Percentiles rank a stretch among this genome's conserved stretches.
phyloP scores from a whole-genome alignment of 306 rosid species.

The Oemleria cerasiformis region DNA sequence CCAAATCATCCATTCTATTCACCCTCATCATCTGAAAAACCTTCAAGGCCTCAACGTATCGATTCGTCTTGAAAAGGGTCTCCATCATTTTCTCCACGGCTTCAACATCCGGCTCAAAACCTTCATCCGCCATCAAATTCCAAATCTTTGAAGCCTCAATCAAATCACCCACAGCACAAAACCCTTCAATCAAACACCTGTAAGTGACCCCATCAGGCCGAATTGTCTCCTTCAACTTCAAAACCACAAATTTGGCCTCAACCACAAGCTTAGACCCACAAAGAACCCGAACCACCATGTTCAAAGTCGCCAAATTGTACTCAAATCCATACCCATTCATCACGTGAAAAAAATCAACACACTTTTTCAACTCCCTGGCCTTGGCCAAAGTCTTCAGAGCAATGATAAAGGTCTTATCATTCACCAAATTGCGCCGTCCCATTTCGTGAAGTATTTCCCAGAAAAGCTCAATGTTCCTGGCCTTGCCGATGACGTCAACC shows the following conservation, averaged over 20 bases:
- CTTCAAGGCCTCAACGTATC: slow-evolving; percentile 53
- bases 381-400: slow-evolving; percentile 52
- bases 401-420: slow-evolving; percentile 44
- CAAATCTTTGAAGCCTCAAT: slow-evolving; percentile 74
- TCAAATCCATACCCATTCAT: slow-evolving; percentile 53
- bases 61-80: slow-evolving; percentile 54
- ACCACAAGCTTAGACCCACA: slow-evolving; percentile 58
- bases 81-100: slow-evolving; percentile 70
- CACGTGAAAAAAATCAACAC: slow-evolving; percentile 65
- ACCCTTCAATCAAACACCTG: slow-evolving; percentile 52
- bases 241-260: slow-evolving; percentile 58
- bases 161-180: slow-evolving; percentile 63
- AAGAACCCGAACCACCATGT: slow-evolving; percentile 46
- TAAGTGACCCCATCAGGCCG: slow-evolving; percentile 49
- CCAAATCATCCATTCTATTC: slow-evolving; percentile 54
- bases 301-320: slow-evolving; percentile 52
- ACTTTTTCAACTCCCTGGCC: slow-evolving; percentile 64
- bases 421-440: slow-evolving; percentile 47
- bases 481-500: slow-evolving; percentile 39
- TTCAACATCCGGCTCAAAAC: slow-evolving; percentile 48
- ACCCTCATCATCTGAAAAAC: slow-evolving; percentile 62
- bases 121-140: slow-evolving; percentile 84
- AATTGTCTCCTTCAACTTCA: slow-evolving; percentile 57
- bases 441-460: slow-evolving; percentile 49
- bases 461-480: slow-evolving; percentile 63